Percentiles rank a stretch among this genome's conserved stretches.
Conservation (phyloP, 2,329 filamentous ascomycete species). For the Helminthosporium solani region DNA sequence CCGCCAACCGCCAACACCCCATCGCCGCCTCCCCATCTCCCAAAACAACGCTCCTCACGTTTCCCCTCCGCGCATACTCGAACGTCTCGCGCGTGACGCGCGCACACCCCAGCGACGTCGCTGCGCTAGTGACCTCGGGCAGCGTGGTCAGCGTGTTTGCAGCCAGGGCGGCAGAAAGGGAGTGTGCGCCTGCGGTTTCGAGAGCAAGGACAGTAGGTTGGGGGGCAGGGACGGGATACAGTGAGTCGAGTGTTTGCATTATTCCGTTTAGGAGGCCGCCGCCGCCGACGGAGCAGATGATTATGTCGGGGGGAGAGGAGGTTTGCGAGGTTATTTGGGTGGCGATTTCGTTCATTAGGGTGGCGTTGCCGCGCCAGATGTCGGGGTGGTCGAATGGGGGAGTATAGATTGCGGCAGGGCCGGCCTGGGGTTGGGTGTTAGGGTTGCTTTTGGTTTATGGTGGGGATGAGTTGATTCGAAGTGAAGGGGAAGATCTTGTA, state of each 20-base stretch:
- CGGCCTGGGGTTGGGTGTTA: slow-evolving; percentile 30
- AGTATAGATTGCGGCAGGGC: slow-evolving; percentile 57
- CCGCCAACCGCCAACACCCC: slow-evolving; percentile 73
- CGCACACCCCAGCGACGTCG: slow-evolving; percentile 71
- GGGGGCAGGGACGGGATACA: slow-evolving; percentile 25
- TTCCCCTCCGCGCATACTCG: slow-evolving; percentile 58
- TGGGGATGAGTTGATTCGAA: background rate
- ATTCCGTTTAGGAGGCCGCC: slow-evolving; percentile 78
- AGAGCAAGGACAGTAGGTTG: slow-evolving; percentile 68
- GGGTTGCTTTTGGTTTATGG: no score
- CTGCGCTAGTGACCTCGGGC: slow-evolving; percentile 71
- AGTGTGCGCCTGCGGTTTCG: slow-evolving; percentile 74
- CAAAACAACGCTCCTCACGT: slow-evolving; percentile 63
- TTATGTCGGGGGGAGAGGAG: slow-evolving; percentile 59
- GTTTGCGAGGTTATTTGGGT: slow-evolving; percentile 40
- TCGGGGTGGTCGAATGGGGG: slow-evolving; percentile 69
- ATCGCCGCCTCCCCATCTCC: slow-evolving; percentile 76
- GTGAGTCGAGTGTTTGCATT: slow-evolving; percentile 64
- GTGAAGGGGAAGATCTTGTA: slow-evolving; percentile 1
- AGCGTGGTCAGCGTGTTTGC: slow-evolving; percentile 62
- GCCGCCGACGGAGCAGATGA: slow-evolving; percentile 78
- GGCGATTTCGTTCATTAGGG: slow-evolving; percentile 56
- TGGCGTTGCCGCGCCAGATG: slow-evolving; percentile 66
- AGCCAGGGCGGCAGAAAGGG: slow-evolving; percentile 62
- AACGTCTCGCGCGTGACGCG: slow-evolving; percentile 69